A percentile compares a stretch with the other conserved stretches of the same genome.
Evolutionary conservation across 257 asterid genomes (phyloP).

Genomic region (Przewalskia tangutica): DNA sequence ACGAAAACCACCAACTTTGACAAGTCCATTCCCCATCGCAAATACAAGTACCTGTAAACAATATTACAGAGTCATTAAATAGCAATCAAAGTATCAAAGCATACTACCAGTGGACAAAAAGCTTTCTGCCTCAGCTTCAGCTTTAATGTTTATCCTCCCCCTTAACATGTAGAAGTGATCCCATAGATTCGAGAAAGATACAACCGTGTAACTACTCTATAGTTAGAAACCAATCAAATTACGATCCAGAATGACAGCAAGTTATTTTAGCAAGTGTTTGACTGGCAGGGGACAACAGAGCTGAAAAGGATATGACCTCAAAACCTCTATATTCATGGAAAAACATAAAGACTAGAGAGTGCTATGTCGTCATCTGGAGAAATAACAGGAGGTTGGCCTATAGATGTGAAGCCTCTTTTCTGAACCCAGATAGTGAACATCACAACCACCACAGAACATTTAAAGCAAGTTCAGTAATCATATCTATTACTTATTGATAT

Average conservation of each 20-base stretch:
- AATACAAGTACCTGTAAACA: slow-evolving; percentile 61
- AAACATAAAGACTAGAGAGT: not conserved
- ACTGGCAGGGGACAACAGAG: not conserved
- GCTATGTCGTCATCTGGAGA: not conserved
- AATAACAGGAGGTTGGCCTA: not conserved
- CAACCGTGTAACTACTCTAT: not conserved
- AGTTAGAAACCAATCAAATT: not conserved
- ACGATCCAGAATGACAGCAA: not conserved
- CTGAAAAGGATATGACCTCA: not conserved
- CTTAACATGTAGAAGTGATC: not conserved
- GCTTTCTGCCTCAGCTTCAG: not conserved
- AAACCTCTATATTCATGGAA: not conserved
- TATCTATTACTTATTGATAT: not conserved
- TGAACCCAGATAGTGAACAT: not conserved
- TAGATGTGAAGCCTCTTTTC: not conserved
- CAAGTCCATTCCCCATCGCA: slow-evolving; percentile 96
- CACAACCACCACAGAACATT: not conserved
- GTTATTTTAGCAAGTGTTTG: not conserved
- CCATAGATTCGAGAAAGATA: not conserved
- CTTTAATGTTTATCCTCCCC: not conserved
- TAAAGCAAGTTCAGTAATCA: not conserved
- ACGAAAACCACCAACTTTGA: slow-evolving; percentile 80
- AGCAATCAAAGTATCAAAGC: not conserved
- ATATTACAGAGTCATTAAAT: not conserved
- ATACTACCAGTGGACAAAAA: not conserved